Conservation (phyloP, 495 filamentous ascomycete genomes). For the Thermothielavioides terrestris region DNA sequence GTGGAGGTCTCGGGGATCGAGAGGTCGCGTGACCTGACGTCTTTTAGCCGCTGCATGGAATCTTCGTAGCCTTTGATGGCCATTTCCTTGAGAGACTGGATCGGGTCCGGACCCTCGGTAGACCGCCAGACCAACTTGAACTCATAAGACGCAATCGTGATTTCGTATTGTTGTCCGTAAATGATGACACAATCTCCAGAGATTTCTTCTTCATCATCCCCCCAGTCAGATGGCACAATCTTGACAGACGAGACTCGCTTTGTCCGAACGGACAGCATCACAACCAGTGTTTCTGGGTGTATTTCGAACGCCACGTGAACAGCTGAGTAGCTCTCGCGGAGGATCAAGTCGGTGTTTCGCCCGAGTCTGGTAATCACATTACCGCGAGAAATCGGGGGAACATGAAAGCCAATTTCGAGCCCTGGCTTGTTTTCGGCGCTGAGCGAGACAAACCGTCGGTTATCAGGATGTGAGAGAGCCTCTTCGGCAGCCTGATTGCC, state of each 20-base stretch:
- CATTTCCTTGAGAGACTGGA: not conserved
- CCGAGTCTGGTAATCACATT: not conserved
- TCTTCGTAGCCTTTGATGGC: not conserved
- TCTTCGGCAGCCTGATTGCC: not conserved
- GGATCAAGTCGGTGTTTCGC: not conserved
- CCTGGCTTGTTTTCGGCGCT: not conserved
- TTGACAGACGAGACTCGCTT: not conserved
- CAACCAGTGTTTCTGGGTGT: not conserved
- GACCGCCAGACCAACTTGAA: not conserved
- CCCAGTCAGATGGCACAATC: not conserved
- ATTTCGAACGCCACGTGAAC: not conserved
- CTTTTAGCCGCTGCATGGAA: not conserved
- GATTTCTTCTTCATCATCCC: not conserved
- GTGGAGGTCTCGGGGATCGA: not conserved
- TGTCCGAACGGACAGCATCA: not conserved
- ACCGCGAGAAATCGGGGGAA: not conserved
- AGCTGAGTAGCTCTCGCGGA: not conserved
- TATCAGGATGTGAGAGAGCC: not conserved
- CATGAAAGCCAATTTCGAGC: slow-evolving; percentile 2
- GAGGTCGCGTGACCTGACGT: not conserved
- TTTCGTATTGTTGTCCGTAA: not conserved
- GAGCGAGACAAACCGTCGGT: not conserved
- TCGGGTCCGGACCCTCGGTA: not conserved
- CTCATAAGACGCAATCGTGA: not conserved
- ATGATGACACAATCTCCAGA: not conserved